These are phyloP conservation scores for Aspergillus spinulosporus DNA, from an alignment of 2,329 filamentous ascomycete species.

Conservation along the genomic window DNA sequence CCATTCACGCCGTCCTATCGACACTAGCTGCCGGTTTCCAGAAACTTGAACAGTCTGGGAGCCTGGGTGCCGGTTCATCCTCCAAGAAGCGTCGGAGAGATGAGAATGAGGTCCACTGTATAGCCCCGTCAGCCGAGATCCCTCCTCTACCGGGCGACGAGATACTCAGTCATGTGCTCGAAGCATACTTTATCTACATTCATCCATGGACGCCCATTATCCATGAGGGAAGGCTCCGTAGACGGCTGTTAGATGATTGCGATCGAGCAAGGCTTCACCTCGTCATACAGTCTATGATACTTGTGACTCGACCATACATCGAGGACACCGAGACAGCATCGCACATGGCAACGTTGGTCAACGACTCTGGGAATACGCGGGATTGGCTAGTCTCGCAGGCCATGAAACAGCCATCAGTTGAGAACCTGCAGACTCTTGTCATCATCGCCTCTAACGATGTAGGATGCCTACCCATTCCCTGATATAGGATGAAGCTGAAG, in stretches of 20 bases:
- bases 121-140: not conserved
- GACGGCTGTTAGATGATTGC: constrained; percentile 23
- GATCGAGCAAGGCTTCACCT: constrained; percentile 29
- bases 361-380: constrained; percentile 4
- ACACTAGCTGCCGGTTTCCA: constrained; percentile 4
- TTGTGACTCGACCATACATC: constrained; percentile 40
- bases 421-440: constrained; percentile 27
- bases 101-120: not conserved
- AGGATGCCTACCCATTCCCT: not conserved
- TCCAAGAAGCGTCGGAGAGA: constrained; percentile 14
- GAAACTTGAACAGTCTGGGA: not conserved
- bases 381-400: constrained; percentile 16
- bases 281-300: constrained; percentile 40
- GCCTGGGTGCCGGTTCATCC: not conserved
- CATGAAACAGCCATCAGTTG: constrained; percentile 26
- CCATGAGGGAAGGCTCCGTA: constrained; percentile 34
- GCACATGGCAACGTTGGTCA: not conserved
- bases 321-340: constrained; percentile 8
- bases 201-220: constrained; percentile 47
- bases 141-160: constrained; percentile 15
- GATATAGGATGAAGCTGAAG: not conserved
- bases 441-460: constrained; percentile 43
- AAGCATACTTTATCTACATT: constrained; percentile 42
- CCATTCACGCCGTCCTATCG: not conserved
- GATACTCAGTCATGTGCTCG: constrained; percentile 33